These are phyloP conservation scores for Carex littledalei DNA, from an alignment of 176 grass and related monocot genomes.

Conservation along the genomic window DNA sequence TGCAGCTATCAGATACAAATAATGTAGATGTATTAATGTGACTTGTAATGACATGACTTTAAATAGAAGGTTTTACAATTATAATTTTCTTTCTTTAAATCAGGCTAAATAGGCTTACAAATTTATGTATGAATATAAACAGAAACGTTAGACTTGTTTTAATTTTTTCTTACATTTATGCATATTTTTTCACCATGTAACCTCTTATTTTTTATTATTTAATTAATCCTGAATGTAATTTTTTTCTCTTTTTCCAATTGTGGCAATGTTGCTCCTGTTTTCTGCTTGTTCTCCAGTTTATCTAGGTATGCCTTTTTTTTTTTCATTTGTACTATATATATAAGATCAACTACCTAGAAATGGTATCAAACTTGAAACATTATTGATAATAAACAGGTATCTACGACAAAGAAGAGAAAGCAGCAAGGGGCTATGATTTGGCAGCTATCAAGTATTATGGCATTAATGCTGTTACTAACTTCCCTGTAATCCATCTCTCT, in stretches of 20 bases:
- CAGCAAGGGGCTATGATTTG: constrained; percentile 90
- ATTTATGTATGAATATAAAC: background rate
- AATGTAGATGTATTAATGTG: too few relatives aligned
- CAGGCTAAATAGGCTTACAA: too few relatives aligned
- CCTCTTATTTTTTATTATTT: background rate
- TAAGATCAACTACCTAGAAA: background rate
- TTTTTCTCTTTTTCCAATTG: constrained; percentile 24
- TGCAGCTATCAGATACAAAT: too few relatives aligned
- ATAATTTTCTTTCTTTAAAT: too few relatives aligned
- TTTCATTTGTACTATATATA: background rate
- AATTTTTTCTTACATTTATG: background rate
- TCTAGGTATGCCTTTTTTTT: constrained; percentile 42
- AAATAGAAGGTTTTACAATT: too few relatives aligned
- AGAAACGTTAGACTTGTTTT: background rate
- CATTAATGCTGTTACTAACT: constrained; percentile 58
- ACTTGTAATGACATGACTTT: too few relatives aligned
- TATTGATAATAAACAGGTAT: constrained; percentile 44
- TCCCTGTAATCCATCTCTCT: constrained; percentile 36
- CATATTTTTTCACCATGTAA: background rate
- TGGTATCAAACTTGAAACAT: background rate
- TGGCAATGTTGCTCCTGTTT: constrained; percentile 17
- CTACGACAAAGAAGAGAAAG: constrained; percentile 87
- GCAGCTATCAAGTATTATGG: constrained; percentile 94
- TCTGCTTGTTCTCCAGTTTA: constrained; percentile 49
- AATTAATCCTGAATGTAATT: constrained; percentile 23